Conservation (phyloP, 148 eudicot species). For the Chenopodium album region DNA sequence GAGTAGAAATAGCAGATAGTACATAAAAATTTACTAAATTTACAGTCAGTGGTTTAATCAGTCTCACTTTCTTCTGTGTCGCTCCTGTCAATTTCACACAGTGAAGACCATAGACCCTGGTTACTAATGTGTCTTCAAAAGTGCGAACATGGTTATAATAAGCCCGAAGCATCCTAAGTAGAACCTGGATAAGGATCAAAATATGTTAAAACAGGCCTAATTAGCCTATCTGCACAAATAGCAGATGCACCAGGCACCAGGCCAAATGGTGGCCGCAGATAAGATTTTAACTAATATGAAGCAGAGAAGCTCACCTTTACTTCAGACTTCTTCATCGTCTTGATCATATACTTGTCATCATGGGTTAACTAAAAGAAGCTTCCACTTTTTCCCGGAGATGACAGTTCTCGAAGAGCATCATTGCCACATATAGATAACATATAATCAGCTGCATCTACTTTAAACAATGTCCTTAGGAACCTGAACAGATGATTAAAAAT, state of each 20-base stretch:
- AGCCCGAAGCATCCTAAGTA: slow-evolving; percentile 78
- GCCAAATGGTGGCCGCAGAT: neutral
- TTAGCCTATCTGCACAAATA: neutral
- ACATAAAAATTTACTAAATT: slow-evolving; percentile 3
- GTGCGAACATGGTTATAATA: slow-evolving; percentile 62
- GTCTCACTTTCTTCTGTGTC: slow-evolving; percentile 65
- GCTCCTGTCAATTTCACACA: slow-evolving; percentile 71
- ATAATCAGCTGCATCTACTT: slow-evolving; percentile 89
- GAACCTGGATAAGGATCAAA: slow-evolving; percentile 42
- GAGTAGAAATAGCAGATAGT: slow-evolving; percentile 1
- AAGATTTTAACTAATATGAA: neutral
- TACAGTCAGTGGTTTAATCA: neutral
- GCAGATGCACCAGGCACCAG: neutral
- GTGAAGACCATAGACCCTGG: slow-evolving; percentile 68
- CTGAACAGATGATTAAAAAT: slow-evolving; percentile 31
- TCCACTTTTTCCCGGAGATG: slow-evolving; percentile 93
- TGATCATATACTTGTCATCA: slow-evolving; percentile 90
- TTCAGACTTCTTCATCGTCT: slow-evolving; percentile 87
- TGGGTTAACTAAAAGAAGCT: slow-evolving; percentile 85
- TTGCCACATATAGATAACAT: slow-evolving; percentile 85
- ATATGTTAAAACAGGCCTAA: neutral
- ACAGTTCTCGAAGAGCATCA: slow-evolving; percentile 87
- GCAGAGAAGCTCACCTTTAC: slow-evolving; percentile 53
- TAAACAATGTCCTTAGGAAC: slow-evolving; percentile 77
- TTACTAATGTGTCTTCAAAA: slow-evolving; percentile 61